Percentiles rank a stretch among this genome's conserved stretches.
Evolutionary conservation across 2,329 filamentous ascomycete species (phyloP).

Genomic region (Cryoendolithus antarcticus): DNA sequence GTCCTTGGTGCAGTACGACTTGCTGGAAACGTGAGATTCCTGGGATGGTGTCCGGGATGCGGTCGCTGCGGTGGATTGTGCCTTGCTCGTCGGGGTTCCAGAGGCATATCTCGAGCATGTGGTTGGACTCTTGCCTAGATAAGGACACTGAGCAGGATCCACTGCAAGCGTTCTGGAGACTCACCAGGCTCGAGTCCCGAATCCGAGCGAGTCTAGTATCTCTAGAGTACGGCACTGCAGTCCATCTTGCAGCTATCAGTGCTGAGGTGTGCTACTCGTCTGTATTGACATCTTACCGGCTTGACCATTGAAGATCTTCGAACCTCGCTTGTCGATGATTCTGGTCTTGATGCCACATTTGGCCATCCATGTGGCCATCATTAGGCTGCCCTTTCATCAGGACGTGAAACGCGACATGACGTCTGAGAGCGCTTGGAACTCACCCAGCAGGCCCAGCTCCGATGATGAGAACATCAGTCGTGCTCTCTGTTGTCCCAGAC

Average conservation of each 20-base stretch:
- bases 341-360: slow-evolving; percentile 28
- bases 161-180: no score
- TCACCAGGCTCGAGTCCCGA: slow-evolving; percentile 48
- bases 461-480: slow-evolving; percentile 19
- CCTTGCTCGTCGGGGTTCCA: slow-evolving; percentile 49
- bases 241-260: slow-evolving; percentile 10
- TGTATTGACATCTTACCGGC: no score
- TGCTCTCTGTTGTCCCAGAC: slow-evolving; percentile 8
- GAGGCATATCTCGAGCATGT: slow-evolving; percentile 47
- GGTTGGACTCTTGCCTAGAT: slow-evolving; percentile 39
- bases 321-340: slow-evolving; percentile 30
- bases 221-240: slow-evolving; percentile 31
- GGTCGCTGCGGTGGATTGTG: slow-evolving; percentile 42
- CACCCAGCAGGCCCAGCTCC: slow-evolving; percentile 28
- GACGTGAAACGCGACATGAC: not conserved
- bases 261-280: no score
- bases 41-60: slow-evolving; percentile 47
- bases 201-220: slow-evolving; percentile 47
- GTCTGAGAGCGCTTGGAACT: slow-evolving; percentile 2
- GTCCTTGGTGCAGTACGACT: slow-evolving; percentile 54
- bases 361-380: slow-evolving; percentile 31
- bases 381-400: slow-evolving; percentile 14
- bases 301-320: slow-evolving; percentile 21
- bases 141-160: no score
- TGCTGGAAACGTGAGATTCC: slow-evolving; percentile 55